Base-by-base conservation (phyloP, 768 basidiomycete genomes). In the Termitomyces sp. region DNA sequence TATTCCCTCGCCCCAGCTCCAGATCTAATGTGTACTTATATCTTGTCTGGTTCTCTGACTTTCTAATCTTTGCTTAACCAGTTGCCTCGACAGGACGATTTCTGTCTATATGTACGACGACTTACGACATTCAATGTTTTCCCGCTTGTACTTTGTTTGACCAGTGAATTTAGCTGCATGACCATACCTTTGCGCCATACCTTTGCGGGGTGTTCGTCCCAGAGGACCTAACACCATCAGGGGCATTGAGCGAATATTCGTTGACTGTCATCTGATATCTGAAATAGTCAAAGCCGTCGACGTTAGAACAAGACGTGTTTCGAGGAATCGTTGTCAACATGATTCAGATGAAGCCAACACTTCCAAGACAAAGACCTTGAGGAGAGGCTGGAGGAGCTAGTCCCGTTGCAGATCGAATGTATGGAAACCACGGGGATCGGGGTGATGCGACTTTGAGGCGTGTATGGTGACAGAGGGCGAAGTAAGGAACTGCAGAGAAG, bases 381-480 rank as follows among this genome's bases (percentile, higher is more conserved):
- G n/a, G n/a, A n/a, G n/a, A n/a, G n/a, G n/a, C n/a, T n/a, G n/a
- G n/a, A n/a, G n/a, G n/a, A n/a, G n/a, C n/a, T n/a, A n/a, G n/a
- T n/a, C n/a, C n/a, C n/a, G n/a, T n/a, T n/a, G n/a, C n/a, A n/a
- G n/a, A n/a, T n/a, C n/a, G n/a, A n/a, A n/a, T n/a, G n/a, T n/a
- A 20, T 63, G 63, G 53, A 73, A 67, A 22, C 63, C 48, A 20
- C 37, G 31, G 16, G 41, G 42, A 12, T 63, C 55, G 0, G 53
- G 4, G 30, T 59, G 46, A 39, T 49, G 54, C 18, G 48, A 42
- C 45, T 55, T 61, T 47, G 47, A 37, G 37, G 50, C 22, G 54
- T 48, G 57, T 33, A 54, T 53, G 60, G 44, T 46, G 36, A 15
- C 3, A 45, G 59, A 47, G 47, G 39, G 52, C 67, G 63, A 61